Percentiles rank a stretch among this genome's conserved stretches.
phyloP scores from a whole-genome alignment of 306 rosid species.

The Vicia villosa region DNA sequence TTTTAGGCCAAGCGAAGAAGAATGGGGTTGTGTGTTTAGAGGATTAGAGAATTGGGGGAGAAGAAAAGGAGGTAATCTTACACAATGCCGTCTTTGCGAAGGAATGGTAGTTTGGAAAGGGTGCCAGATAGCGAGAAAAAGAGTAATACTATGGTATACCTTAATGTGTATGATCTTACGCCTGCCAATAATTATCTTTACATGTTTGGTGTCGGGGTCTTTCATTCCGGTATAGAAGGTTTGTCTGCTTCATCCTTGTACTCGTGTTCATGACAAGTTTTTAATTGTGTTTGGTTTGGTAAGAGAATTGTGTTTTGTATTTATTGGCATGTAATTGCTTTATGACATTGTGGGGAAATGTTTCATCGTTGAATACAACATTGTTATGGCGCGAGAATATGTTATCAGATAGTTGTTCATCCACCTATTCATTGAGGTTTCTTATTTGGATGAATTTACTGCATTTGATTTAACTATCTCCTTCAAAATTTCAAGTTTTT shows the following conservation, averaged over 20 bases:
- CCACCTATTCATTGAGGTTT: too few relatives aligned
- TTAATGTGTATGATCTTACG: slow-evolving; percentile 93
- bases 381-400: too few relatives aligned
- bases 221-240: slow-evolving; percentile 96
- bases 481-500: too few relatives aligned
- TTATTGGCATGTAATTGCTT: background rate
- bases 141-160: slow-evolving; percentile 54
- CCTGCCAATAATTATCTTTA: slow-evolving; percentile 84
- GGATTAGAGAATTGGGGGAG: slow-evolving; percentile 31
- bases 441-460: too few relatives aligned
- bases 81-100: slow-evolving; percentile 65
- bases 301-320: background rate
- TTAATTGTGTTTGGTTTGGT: slow-evolving; percentile 5
- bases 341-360: background rate
- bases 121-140: slow-evolving; percentile 41
- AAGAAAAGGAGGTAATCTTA: slow-evolving; percentile 35
- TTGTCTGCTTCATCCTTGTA: background rate
- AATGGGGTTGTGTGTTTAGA: slow-evolving; percentile 45
- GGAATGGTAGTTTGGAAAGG: slow-evolving; percentile 35
- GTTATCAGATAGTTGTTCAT: too few relatives aligned
- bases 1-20: slow-evolving; percentile 36
- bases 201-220: slow-evolving; percentile 83
- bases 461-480: too few relatives aligned
- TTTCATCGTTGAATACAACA: background rate
- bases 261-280: background rate